A percentile compares a stretch with the other conserved stretches of the same genome.
Evolutionary conservation across 2,329 filamentous ascomycete species (phyloP).

Genomic region (Diplodia scrobiculata): DNA sequence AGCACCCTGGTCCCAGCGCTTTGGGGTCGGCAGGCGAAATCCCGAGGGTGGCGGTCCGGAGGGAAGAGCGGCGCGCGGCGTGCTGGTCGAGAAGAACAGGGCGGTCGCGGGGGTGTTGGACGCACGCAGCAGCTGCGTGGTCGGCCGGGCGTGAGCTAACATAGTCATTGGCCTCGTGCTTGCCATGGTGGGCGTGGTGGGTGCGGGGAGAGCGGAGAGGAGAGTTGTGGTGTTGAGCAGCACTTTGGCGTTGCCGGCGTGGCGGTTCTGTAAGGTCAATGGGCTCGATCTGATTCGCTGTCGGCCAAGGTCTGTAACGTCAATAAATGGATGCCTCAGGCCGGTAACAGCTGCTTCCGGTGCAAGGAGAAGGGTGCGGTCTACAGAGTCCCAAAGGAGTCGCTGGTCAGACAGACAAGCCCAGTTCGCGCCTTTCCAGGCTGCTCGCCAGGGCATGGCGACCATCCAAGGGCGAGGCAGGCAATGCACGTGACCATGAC

Average conservation of each 20-base stretch:
- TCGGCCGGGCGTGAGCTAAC: conserved; percentile 47
- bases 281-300: conserved; percentile 17
- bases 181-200: conserved; percentile 47
- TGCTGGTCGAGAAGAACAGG: conserved; percentile 65
- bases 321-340: conserved; percentile 1
- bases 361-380: too few relatives aligned
- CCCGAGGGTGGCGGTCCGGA: conserved; percentile 75
- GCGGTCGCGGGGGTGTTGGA: conserved; percentile 51
- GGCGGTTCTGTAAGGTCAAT: conserved; percentile 20
- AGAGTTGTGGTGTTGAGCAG: conserved; percentile 22
- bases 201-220: conserved; percentile 28
- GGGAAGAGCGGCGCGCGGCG: conserved; percentile 65
- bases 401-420: not conserved
- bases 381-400: not conserved
- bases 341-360: not conserved
- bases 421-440: not conserved
- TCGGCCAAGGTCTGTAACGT: not conserved
- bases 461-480: conserved; percentile 1
- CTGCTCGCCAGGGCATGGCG: not conserved
- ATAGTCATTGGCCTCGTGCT: conserved; percentile 52
- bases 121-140: conserved; percentile 40
- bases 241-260: conserved; percentile 25
- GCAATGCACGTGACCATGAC: conserved; percentile 26
- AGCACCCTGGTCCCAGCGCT: conserved; percentile 77
- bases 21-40: conserved; percentile 74